These are phyloP conservation scores for Chrysanthemum lavandulifolium DNA, from an alignment of 129 eudicot genomes.

Conservation along the genomic window DNA sequence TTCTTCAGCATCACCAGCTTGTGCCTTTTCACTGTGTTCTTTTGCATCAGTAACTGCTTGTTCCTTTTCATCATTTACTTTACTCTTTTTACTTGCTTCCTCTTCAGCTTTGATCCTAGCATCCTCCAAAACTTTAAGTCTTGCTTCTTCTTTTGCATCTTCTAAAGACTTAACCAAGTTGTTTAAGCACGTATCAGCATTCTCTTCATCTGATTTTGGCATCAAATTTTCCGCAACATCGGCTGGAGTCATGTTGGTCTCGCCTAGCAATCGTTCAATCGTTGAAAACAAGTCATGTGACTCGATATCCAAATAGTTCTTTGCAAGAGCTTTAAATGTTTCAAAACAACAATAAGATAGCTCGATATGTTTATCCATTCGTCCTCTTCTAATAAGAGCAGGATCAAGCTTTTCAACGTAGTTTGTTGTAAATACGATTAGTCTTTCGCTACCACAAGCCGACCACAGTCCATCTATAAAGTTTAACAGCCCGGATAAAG, in stretches of 20 bases:
- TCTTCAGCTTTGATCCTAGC: constrained; percentile 31
- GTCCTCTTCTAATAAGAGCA: constrained; percentile 35
- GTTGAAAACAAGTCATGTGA: constrained; percentile 30
- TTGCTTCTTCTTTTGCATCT: constrained; percentile 45
- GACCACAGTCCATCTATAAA: constrained; percentile 70
- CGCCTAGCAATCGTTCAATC: constrained; percentile 19
- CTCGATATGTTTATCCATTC: constrained; percentile 47
- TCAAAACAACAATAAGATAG: constrained; percentile 35
- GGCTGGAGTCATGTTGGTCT: constrained; percentile 52
- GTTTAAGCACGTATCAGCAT: constrained; percentile 39
- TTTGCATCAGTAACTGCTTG: too few relatives aligned
- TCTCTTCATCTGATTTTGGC: constrained; percentile 50
- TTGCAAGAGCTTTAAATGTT: constrained; percentile 34
- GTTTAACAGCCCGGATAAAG: constrained; percentile 47
- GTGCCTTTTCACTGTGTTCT: constrained; percentile 10
- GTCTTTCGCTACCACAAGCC: constrained; percentile 59
- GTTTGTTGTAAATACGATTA: constrained; percentile 62
- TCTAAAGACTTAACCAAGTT: constrained; percentile 47
- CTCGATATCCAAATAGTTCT: constrained; percentile 38
- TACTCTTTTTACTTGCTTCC: not conserved
- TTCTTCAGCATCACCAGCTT: not conserved
- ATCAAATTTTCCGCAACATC: constrained; percentile 66
- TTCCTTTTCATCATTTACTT: too few relatives aligned
- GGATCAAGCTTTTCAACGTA: constrained; percentile 44
- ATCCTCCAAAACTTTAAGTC: constrained; percentile 43